These are phyloP conservation scores for Capsella bursapastoris DNA, from an alignment of 345 rosid species.

Conservation along the genomic window DNA sequence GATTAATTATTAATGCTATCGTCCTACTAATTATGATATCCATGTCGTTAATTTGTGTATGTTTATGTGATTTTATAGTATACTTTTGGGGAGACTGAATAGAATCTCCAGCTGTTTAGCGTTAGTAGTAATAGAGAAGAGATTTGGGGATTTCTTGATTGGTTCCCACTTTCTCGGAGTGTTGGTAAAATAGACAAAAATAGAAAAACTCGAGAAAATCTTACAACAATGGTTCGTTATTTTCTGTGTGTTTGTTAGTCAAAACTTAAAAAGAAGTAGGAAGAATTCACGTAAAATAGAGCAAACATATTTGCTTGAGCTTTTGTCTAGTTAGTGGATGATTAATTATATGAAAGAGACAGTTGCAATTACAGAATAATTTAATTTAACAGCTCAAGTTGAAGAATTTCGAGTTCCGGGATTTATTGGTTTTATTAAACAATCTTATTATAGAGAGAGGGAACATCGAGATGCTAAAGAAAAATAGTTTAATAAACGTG, in stretches of 20 bases:
- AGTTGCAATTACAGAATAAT: background rate
- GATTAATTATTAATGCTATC: constrained; percentile 27
- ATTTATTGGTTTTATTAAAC: constrained; percentile 38
- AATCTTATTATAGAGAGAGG: constrained; percentile 14
- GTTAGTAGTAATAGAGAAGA: constrained; percentile 5
- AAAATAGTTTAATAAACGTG: background rate
- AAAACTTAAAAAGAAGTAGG: background rate
- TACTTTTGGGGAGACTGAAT: background rate
- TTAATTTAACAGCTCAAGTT: constrained; percentile 27
- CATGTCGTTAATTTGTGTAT: constrained; percentile 29
- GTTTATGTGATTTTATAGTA: constrained; percentile 3
- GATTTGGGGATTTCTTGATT: constrained; percentile 35
- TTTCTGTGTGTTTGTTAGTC: too few relatives aligned
- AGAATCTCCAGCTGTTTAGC: constrained; percentile 38
- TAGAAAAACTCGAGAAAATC: too few relatives aligned
- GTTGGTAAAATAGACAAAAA: background rate
- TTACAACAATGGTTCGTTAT: too few relatives aligned
- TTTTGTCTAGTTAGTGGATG: background rate
- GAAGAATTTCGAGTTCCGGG: constrained; percentile 32
- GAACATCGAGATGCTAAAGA: constrained; percentile 23
- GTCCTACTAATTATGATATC: constrained; percentile 4
- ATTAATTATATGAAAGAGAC: background rate
- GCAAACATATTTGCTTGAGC: background rate
- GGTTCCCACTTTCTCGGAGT: constrained; percentile 37
- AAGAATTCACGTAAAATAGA: background rate